A percentile compares a stretch with the other conserved stretches of the same genome.
phyloP scores from a whole-genome alignment of 345 rosid genomes.

The Erodium maritimum region DNA sequence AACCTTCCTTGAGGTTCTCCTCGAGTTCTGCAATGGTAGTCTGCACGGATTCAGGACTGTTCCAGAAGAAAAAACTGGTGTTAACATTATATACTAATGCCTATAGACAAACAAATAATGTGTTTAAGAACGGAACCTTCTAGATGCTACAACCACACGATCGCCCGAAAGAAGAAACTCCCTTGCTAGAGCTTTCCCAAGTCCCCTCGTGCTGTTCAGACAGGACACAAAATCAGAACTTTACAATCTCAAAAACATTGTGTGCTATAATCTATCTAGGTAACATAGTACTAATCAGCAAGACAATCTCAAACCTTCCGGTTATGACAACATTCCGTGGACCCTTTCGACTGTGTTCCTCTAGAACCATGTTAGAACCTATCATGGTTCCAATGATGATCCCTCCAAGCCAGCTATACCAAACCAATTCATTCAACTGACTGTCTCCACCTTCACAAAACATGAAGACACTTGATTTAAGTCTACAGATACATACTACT shows the following conservation, averaged over 20 bases:
- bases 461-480: slow-evolving; percentile 7
- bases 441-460: slow-evolving; percentile 64
- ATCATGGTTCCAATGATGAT: slow-evolving; percentile 86
- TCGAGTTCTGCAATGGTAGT: slow-evolving; percentile 71
- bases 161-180: slow-evolving; percentile 95
- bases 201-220: slow-evolving; percentile 66
- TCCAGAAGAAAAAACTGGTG: slow-evolving; percentile 15
- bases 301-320: slow-evolving; percentile 49
- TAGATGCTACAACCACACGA: slow-evolving; percentile 74
- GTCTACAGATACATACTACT: neutral
- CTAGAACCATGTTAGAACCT: slow-evolving; percentile 86
- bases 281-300: neutral
- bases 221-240: slow-evolving; percentile 1
- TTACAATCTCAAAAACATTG: neutral
- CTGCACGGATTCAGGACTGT: slow-evolving; percentile 66
- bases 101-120: neutral
- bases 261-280: neutral
- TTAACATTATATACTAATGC: neutral
- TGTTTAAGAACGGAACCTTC: slow-evolving; percentile 40
- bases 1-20: slow-evolving; percentile 60
- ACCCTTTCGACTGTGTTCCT: slow-evolving; percentile 87
- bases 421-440: slow-evolving; percentile 67
- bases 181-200: slow-evolving; percentile 92
- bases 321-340: slow-evolving; percentile 91
- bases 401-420: slow-evolving; percentile 99